Evolutionary conservation across 179 eudicot species (phyloP), one percentile per base, ranked within the genome.

Genomic region (Beta corolliflora): DNA sequence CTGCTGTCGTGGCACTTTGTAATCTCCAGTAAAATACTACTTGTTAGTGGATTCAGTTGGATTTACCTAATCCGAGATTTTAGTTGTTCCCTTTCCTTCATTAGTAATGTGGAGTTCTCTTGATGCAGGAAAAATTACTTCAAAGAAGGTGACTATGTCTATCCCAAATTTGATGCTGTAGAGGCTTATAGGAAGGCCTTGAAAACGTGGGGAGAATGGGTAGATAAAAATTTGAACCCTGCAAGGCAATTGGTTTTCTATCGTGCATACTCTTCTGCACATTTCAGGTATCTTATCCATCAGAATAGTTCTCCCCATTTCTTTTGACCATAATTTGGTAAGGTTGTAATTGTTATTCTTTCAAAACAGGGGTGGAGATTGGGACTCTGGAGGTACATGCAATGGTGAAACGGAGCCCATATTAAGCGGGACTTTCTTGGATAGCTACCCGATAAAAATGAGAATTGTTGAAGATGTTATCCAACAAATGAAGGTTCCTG

Each of bases 331-430:
- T 48, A 6, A 6, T 48, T 48, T 71, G 50, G 31, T 71, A 58
- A 75, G 52, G 1, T 5, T 9, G 29, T 16, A 5, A 53, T 21
- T 31, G 19, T 48, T 78, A 46, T 63, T 79, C 29, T 71, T 25
- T 21, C 29, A 9, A 50, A 79, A 81, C 85, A 95, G 99, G 86
- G 99, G 99, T 44, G 99, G 99, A 75, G 97, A 95, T 75, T 95
- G 99, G 99, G 96, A 95, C 86, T 92, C 99, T 2, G 99, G 98
- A 21, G 99, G 99, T 23, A 76, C 92, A 48, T 95, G 99, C 87
- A 89, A 88, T 55, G 94, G 97, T 18, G 99, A 95, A 81, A 92
- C 80, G 0, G 90, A 86, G 71, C 99, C 98, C 21, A 88, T 94
- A 64, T 23, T 60, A 45, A 61, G 71, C 11, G 97, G 98, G 52